phyloP scores from a whole-genome alignment of 2,329 filamentous ascomycete genomes.

The Fusarium temperatum region DNA sequence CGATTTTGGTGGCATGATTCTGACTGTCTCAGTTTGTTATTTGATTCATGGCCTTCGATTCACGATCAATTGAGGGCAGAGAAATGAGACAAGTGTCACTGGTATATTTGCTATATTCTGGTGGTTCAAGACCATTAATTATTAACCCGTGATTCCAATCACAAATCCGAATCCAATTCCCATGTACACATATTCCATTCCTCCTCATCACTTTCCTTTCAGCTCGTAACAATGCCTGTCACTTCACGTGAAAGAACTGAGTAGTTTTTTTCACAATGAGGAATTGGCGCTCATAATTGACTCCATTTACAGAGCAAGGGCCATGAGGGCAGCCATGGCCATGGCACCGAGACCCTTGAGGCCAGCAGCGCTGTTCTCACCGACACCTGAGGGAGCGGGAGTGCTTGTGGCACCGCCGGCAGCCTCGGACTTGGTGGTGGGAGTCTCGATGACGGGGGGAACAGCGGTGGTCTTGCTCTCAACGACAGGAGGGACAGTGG shows the following conservation, averaged over 20 bases:
- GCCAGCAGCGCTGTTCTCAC: conserved; percentile 45
- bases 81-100: conserved; percentile 16
- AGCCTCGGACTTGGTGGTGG: conserved; percentile 11
- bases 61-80: background rate
- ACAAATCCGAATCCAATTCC: conserved; percentile 4
- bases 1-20: conserved; percentile 4
- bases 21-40: background rate
- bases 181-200: conserved; percentile 16
- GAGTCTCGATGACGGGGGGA: conserved; percentile 17
- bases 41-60: background rate
- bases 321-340: conserved; percentile 46
- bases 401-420: background rate
- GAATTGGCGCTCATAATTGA: conserved; percentile 2
- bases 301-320: conserved; percentile 50
- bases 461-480: conserved; percentile 20
- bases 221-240: conserved; percentile 19
- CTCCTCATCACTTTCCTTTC: background rate
- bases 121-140: conserved; percentile 33
- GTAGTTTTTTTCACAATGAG: background rate
- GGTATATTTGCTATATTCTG: conserved; percentile 24
- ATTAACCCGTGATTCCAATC: conserved; percentile 25
- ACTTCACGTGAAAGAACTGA: background rate
- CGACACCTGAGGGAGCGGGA: conserved; percentile 29
- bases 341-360: conserved; percentile 45
- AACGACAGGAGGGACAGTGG: conserved; percentile 16